Evolutionary conservation across 73 alveolate genomes (phyloP).

Genomic region (Tetrahymena borealis): DNA sequence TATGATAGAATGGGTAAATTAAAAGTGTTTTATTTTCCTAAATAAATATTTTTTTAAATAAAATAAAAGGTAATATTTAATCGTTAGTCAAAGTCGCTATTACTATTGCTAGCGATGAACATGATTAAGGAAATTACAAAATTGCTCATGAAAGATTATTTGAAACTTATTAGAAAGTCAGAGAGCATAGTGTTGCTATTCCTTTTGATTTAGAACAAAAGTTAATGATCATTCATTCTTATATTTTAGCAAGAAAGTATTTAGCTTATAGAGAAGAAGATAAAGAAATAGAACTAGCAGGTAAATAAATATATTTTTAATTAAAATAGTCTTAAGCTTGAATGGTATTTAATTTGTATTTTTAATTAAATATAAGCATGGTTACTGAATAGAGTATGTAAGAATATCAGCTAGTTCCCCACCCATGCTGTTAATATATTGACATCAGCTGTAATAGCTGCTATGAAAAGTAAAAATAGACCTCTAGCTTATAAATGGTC

Average conservation of each 20-base stretch:
- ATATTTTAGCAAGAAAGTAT: conserved; percentile 59
- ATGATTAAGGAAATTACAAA: conserved; percentile 90
- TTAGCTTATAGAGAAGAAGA: conserved; percentile 17
- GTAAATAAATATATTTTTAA: not conserved
- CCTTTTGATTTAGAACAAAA: conserved; percentile 85
- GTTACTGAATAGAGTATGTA: conserved; percentile 88
- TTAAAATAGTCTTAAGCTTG: conserved; percentile 80
- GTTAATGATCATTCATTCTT: conserved; percentile 96
- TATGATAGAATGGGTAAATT: conserved; percentile 36
- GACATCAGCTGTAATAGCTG: conserved; percentile 98
- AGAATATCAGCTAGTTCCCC: conserved; percentile 95
- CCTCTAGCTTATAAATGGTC: conserved; percentile 95
- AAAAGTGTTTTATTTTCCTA: not conserved
- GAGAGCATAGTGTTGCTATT: conserved; percentile 65
- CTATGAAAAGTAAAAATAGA: conserved; percentile 93
- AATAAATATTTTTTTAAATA: not conserved
- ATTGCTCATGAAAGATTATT: conserved; percentile 91
- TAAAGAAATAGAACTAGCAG: conserved; percentile 4
- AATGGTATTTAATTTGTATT: conserved; percentile 82
- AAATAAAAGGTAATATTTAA: conserved; percentile 70
- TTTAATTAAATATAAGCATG: conserved; percentile 51
- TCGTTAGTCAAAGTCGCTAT: conserved; percentile 92
- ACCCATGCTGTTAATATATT: conserved; percentile 95
- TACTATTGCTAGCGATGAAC: conserved; percentile 88
- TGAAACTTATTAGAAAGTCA: conserved; percentile 81